Evolutionary conservation across 225 moss, liverwort and hornwort species (phyloP).

Genomic region (Pseudisothecium myosuroides): DNA sequence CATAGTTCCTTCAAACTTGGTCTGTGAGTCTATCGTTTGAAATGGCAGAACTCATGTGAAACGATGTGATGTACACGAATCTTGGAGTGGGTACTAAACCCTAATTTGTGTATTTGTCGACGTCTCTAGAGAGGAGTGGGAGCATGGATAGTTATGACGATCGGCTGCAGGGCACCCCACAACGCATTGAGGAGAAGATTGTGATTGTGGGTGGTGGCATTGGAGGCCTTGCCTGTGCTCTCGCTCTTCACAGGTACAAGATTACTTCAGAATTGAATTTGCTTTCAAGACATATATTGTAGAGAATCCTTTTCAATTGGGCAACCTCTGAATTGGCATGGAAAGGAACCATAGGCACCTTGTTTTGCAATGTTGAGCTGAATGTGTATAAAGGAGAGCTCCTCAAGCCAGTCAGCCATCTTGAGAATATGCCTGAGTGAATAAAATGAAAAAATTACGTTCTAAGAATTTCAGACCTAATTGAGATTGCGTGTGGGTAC

Average conservation of each 20-base stretch:
- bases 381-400: neutral
- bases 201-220: conserved; percentile 24
- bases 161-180: neutral
- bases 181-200: neutral
- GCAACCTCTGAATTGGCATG: neutral
- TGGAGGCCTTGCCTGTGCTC: conserved; percentile 25
- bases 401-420: neutral
- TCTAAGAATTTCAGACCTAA: neutral
- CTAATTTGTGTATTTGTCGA: neutral
- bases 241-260: conserved; percentile 23
- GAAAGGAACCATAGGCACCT: neutral
- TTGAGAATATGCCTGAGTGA: neutral
- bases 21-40: neutral
- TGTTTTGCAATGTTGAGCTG: neutral
- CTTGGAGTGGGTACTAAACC: neutral
- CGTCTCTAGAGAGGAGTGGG: neutral
- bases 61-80: neutral
- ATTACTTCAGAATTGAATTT: neutral
- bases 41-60: neutral
- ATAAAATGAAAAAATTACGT: neutral
- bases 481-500: neutral
- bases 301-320: neutral
- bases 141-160: neutral
- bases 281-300: neutral
- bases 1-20: neutral